Conservation (phyloP, 331 rosid genomes). For the Quercus lobata region DNA sequence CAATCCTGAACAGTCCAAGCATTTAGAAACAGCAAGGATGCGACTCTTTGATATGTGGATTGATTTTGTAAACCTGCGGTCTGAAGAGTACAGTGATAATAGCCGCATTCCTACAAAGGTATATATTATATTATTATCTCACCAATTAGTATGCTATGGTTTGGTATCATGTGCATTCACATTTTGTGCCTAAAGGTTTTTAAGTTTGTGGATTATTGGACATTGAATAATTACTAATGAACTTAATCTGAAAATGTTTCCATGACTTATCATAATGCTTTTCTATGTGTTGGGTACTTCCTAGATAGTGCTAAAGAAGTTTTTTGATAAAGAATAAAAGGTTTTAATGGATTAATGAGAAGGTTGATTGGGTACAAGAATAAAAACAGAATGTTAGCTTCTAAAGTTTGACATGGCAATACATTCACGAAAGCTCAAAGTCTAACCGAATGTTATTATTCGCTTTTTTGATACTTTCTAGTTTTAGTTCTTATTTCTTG, state of each 20-base stretch:
- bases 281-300: too few species aligned
- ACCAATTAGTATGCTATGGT: neutral
- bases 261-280: neutral
- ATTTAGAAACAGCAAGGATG: conserved; percentile 97
- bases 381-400: too few species aligned
- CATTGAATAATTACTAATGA: neutral
- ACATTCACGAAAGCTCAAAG: too few species aligned
- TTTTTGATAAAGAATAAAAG: too few species aligned
- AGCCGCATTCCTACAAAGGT: conserved; percentile 94
- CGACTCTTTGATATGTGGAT: conserved; percentile 75
- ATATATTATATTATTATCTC: neutral
- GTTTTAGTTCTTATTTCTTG: neutral
- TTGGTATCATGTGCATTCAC: neutral
- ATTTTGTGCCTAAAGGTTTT: neutral
- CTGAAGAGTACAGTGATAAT: conserved; percentile 81
- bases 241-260: neutral
- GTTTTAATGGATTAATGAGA: too few species aligned
- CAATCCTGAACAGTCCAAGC: conserved; percentile 94
- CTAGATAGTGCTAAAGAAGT: too few species aligned
- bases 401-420: too few species aligned
- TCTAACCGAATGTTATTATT: neutral
- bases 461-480: neutral
- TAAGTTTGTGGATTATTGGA: neutral
- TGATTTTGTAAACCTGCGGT: conserved; percentile 86
- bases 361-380: too few species aligned